Conservation (phyloP, 2,329 filamentous ascomycete species). For the Pezicula radicicola region DNA sequence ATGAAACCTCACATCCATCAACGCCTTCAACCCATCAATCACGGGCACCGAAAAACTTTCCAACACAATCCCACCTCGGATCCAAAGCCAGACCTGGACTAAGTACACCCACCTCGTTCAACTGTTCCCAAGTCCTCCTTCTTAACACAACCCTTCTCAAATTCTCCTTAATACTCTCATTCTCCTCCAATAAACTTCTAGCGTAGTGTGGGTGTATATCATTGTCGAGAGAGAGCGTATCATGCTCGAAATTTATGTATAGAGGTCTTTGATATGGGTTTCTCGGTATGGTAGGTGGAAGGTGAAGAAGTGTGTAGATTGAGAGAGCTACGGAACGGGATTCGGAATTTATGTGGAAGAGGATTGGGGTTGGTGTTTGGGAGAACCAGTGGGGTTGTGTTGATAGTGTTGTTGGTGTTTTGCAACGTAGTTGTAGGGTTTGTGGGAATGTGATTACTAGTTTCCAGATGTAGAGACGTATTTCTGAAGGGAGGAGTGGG, state of each 20-base stretch:
- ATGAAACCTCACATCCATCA: constrained; percentile 11
- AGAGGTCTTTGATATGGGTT: constrained; percentile 2
- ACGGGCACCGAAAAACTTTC: neutral
- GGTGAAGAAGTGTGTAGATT: constrained; percentile 19
- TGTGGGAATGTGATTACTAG: constrained; percentile 6
- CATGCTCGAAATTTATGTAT: constrained; percentile 12
- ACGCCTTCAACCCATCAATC: constrained; percentile 4
- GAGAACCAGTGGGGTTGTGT: constrained; percentile 10
- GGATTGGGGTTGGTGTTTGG: constrained; percentile 10
- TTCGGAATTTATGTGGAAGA: constrained; percentile 16
- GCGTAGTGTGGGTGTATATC: constrained; percentile 5
- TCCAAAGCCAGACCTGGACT: constrained; percentile 1
- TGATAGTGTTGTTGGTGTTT: neutral
- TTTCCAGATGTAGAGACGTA: constrained; percentile 15
- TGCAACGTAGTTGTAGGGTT: constrained; percentile 13
- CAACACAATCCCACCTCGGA: neutral
- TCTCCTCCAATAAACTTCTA: constrained; percentile 8
- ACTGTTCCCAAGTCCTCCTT: constrained; percentile 4
- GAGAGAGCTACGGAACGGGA: constrained; percentile 14
- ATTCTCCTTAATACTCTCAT: constrained; percentile 8
- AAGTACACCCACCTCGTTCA: constrained; percentile 6
- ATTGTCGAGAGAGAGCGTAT: constrained; percentile 9
- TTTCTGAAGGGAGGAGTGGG: constrained; percentile 13
- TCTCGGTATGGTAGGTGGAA: constrained; percentile 14
- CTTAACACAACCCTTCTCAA: constrained; percentile 8